These are phyloP conservation scores for Delitschia confertaspora DNA, from an alignment of 495 filamentous ascomycete genomes.

Conservation along the genomic window DNA sequence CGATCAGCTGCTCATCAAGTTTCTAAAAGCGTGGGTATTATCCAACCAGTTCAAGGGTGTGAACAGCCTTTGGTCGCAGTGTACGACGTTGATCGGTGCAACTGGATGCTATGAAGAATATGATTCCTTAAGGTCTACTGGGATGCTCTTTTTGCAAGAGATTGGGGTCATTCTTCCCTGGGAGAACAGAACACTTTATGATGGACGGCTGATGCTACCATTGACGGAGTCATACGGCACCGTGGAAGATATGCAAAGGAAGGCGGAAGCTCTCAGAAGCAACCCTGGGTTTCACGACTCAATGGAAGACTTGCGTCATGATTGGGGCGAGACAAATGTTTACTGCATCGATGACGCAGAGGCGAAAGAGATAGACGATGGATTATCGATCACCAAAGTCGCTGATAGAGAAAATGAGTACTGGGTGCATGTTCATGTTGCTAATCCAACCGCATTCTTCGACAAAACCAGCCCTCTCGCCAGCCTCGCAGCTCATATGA, in stretches of 20 bases:
- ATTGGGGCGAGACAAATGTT: conserved; percentile 61
- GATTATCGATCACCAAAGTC: conserved; percentile 65
- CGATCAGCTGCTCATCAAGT: conserved; percentile 55
- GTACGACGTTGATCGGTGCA: conserved; percentile 63
- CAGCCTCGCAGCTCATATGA: conserved; percentile 53
- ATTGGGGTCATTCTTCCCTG: conserved; percentile 73
- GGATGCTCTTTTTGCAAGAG: conserved; percentile 62
- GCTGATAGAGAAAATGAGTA: conserved; percentile 37
- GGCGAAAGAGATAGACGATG: conserved; percentile 82
- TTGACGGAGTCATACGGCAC: conserved; percentile 25
- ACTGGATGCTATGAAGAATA: conserved; percentile 56
- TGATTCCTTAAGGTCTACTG: not conserved
- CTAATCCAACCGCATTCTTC: conserved; percentile 88
- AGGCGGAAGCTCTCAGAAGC: conserved; percentile 12
- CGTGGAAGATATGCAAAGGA: conserved; percentile 27
- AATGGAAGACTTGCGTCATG: conserved; percentile 54
- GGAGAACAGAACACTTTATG: conserved; percentile 62
- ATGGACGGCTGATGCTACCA: conserved; percentile 54
- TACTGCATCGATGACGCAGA: conserved; percentile 72
- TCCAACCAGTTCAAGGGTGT: conserved; percentile 41
- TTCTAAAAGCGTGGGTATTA: conserved; percentile 60
- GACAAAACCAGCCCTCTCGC: conserved; percentile 47
- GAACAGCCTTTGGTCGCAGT: conserved; percentile 49
- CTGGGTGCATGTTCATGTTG: conserved; percentile 86
- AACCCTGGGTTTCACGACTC: conserved; percentile 37